phyloP scores from a whole-genome alignment of 2,329 filamentous ascomycete genomes.

The Aspergillus sp. region DNA sequence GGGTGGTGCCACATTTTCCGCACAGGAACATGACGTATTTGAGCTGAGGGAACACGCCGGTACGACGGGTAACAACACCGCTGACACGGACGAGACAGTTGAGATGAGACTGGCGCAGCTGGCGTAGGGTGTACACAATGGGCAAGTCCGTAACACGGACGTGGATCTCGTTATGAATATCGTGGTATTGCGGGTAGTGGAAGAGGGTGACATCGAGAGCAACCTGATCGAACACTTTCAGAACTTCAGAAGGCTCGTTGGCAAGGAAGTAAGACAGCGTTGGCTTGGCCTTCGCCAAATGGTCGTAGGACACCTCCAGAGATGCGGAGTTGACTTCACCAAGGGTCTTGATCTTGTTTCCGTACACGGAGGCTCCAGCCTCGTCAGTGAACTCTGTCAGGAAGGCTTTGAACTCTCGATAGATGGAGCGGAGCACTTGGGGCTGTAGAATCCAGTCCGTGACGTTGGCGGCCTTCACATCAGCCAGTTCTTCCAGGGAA shows the following conservation, averaged over 20 bases:
- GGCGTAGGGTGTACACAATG: conserved; percentile 89
- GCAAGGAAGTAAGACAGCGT: conserved; percentile 94
- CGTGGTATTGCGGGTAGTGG: conserved; percentile 95
- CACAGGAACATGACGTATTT: conserved; percentile 99
- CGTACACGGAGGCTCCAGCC: conserved; percentile 87
- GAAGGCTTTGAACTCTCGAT: conserved; percentile 95
- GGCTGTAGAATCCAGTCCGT: conserved; percentile 94
- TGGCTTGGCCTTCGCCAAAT: conserved; percentile 85
- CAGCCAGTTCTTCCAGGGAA: conserved; percentile 82
- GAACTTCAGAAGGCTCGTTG: conserved; percentile 90
- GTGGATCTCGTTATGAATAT: conserved; percentile 96
- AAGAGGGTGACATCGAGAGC: conserved; percentile 95
- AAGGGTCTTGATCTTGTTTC: conserved; percentile 88
- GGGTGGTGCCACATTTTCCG: conserved; percentile 82
- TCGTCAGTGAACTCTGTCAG: conserved; percentile 93
- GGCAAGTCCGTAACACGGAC: conserved; percentile 94
- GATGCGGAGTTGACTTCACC: conserved; percentile 96
- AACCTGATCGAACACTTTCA: conserved; percentile 94
- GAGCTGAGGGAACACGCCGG: conserved; percentile 93
- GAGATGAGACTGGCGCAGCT: conserved; percentile 90
- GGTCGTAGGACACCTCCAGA: conserved; percentile 92
- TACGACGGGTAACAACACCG: conserved; percentile 90
- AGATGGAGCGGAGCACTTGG: conserved; percentile 87
- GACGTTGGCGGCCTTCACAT: conserved; percentile 88
- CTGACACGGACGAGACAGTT: conserved; percentile 94